These are phyloP conservation scores for Cenchrus fungigraminus DNA, from an alignment of 176 grass and related monocot genomes.

Conservation along the genomic window DNA sequence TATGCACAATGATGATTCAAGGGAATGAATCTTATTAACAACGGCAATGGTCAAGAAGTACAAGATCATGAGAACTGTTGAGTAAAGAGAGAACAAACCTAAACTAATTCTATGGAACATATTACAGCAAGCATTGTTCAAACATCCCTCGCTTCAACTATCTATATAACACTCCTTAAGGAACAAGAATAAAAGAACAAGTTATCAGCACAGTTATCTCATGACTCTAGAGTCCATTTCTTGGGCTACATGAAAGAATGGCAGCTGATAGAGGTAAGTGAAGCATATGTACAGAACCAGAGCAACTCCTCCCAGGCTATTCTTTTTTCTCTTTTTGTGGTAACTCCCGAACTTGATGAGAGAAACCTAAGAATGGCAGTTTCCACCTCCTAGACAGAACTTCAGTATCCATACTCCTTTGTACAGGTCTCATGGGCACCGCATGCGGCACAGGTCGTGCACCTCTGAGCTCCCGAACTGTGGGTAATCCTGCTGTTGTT, in stretches of 20 bases:
- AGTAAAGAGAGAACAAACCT: slow-evolving; percentile 30
- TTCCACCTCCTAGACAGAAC: slow-evolving; percentile 50
- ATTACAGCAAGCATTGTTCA: slow-evolving; percentile 41
- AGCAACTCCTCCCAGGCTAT: slow-evolving; percentile 43
- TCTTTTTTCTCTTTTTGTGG: background rate
- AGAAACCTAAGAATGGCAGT: slow-evolving; percentile 39
- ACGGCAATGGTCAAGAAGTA: slow-evolving; percentile 30
- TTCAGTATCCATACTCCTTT: slow-evolving; percentile 47
- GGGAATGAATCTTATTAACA: slow-evolving; percentile 35
- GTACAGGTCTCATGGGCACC: slow-evolving; percentile 55
- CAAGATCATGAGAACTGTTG: slow-evolving; percentile 39
- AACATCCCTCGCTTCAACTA: slow-evolving; percentile 33
- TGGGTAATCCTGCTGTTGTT: slow-evolving; percentile 55
- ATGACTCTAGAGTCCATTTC: slow-evolving; percentile 51
- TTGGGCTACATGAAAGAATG: slow-evolving; percentile 46
- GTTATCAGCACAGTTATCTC: slow-evolving; percentile 45
- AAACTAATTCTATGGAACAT: slow-evolving; percentile 47
- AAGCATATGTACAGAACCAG: slow-evolving; percentile 80
- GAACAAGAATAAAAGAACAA: slow-evolving; percentile 37
- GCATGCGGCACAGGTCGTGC: slow-evolving; percentile 71
- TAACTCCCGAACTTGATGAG: slow-evolving; percentile 27
- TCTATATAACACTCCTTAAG: slow-evolving; percentile 40
- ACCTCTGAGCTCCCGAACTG: slow-evolving; percentile 58
- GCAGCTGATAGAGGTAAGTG: slow-evolving; percentile 45
- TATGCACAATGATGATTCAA: slow-evolving; percentile 1